Conservation (phyloP, 2,329 filamentous ascomycete species). For the Cladosporium oxysporum region DNA sequence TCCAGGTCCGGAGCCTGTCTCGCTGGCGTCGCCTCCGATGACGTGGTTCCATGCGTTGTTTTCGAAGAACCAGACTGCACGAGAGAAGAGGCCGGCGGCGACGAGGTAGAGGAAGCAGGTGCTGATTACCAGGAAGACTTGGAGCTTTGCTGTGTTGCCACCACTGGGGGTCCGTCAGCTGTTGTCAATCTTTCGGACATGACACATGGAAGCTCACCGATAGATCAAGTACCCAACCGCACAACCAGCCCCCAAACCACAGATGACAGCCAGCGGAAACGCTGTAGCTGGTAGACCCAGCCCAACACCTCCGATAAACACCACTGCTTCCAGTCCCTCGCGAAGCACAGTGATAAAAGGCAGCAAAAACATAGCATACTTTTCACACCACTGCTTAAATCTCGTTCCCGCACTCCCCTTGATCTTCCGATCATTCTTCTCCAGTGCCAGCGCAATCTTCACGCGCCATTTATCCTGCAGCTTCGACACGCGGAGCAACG, state of each 20-base stretch:
- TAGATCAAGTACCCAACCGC: constrained; percentile 75
- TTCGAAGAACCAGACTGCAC: constrained; percentile 74
- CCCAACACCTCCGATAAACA: constrained; percentile 83
- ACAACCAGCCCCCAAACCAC: constrained; percentile 67
- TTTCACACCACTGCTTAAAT: constrained; percentile 68
- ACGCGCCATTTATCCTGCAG: constrained; percentile 85
- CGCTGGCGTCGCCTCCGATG: constrained; percentile 63
- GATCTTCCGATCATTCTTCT: constrained; percentile 50
- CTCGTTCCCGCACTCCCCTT: constrained; percentile 43
- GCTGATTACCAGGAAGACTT: constrained; percentile 77
- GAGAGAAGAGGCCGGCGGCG: constrained; percentile 72
- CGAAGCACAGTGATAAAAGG: constrained; percentile 86
- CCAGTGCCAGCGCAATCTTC: constrained; percentile 73
- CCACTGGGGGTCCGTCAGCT: constrained; percentile 44
- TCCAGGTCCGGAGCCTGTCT: constrained; percentile 67
- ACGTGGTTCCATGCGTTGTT: constrained; percentile 66
- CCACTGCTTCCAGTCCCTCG: constrained; percentile 81
- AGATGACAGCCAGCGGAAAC: constrained; percentile 75
- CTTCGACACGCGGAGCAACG: constrained; percentile 77
- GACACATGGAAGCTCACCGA: constrained; percentile 57
- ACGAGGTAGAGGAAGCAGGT: constrained; percentile 85
- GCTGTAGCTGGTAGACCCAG: constrained; percentile 72
- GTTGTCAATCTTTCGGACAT: background rate
- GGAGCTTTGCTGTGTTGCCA: constrained; percentile 66
- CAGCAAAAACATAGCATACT: constrained; percentile 82